Evolutionary conservation across 345 rosid species (phyloP).

Genomic region (Gossypium raimondii): DNA sequence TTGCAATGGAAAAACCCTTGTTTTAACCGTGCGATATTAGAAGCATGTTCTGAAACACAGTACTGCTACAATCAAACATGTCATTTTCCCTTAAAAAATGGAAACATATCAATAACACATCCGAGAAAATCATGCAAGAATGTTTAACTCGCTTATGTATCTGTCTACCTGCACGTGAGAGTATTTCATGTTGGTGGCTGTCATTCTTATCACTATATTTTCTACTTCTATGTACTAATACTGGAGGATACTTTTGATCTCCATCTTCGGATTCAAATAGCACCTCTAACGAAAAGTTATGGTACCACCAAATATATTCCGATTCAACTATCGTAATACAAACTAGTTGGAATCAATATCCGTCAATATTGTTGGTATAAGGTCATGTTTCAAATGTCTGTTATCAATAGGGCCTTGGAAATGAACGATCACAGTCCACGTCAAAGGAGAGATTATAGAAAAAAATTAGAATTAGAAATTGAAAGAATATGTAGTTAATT

Average conservation of each 20-base stretch:
- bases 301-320: too few relatives aligned
- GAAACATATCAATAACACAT: constrained; percentile 28
- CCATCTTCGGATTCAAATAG: too few relatives aligned
- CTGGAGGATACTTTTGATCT: too few relatives aligned
- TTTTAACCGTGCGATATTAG: constrained; percentile 27
- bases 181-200: constrained; percentile 4
- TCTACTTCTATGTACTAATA: background rate
- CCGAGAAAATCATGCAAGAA: constrained; percentile 13
- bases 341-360: background rate
- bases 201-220: background rate
- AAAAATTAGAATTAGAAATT: background rate
- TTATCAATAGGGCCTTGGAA: background rate
- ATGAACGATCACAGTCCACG: constrained; percentile 20
- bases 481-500: constrained; percentile 8
- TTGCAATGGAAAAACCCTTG: constrained; percentile 9
- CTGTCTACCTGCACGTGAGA: constrained; percentile 22
- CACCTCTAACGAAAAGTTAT: too few relatives aligned
- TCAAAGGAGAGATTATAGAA: constrained; percentile 3
- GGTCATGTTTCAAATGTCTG: constrained; percentile 20
- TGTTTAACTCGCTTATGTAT: background rate
- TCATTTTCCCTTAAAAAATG: constrained; percentile 26
- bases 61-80: constrained; percentile 23
- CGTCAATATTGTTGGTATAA: constrained; percentile 20
- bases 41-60: background rate
- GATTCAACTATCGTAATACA: background rate